These are phyloP conservation scores for Wickerhamomyces hampshirensis DNA, from an alignment of 805 yeast genomes.

Conservation along the genomic window DNA sequence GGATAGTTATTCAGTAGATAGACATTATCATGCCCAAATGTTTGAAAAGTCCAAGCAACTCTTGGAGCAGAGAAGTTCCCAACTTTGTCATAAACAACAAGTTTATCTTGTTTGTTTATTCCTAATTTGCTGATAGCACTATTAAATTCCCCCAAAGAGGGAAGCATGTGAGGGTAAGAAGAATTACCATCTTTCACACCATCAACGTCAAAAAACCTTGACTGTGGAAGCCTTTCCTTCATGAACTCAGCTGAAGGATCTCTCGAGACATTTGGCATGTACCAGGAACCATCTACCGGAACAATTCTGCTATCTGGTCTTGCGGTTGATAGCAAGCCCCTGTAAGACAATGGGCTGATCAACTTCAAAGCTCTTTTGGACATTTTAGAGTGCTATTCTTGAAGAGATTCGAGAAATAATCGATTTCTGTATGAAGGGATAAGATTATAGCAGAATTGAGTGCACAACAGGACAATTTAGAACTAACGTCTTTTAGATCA, in stretches of 20 bases:
- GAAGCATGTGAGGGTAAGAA: conserved; percentile 89
- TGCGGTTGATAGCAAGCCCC: conserved; percentile 18
- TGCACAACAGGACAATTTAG: no score
- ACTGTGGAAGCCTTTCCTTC: conserved; percentile 53
- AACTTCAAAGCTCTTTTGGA: conserved; percentile 22
- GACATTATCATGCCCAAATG: conserved; percentile 73
- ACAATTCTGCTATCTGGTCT: conserved; percentile 30
- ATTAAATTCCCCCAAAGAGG: conserved; percentile 53
- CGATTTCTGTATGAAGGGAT: no score
- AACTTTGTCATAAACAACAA: conserved; percentile 79
- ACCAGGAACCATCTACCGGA: conserved; percentile 91
- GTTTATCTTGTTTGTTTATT: conserved; percentile 44
- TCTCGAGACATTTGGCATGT: conserved; percentile 69
- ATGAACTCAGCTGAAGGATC: conserved; percentile 56
- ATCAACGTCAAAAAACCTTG: conserved; percentile 79
- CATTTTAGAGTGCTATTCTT: conserved; percentile 17
- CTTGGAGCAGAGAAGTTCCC: conserved; percentile 89
- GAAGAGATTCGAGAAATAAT: no score
- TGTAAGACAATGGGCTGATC: conserved; percentile 21
- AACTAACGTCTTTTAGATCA: no score
- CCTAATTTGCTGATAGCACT: conserved; percentile 52
- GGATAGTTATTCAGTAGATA: conserved; percentile 66
- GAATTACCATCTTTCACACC: conserved; percentile 53
- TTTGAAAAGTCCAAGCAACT: conserved; percentile 83
- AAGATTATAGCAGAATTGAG: no score